Conservation (phyloP, 352 stramenopile genomes). For the Phytophthora uliginosa region DNA sequence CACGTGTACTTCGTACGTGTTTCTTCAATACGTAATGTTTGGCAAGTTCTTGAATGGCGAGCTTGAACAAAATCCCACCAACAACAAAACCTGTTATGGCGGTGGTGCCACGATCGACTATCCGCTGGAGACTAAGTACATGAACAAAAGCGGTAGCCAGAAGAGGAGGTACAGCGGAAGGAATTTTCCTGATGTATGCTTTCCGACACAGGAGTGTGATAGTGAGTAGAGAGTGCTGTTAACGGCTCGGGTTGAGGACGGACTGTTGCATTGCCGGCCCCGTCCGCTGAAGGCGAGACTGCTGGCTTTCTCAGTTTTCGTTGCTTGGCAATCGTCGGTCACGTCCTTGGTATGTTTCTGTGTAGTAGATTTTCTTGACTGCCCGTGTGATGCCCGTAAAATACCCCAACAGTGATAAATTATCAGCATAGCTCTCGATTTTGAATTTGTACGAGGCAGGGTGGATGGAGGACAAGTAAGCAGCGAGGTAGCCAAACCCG, state of each 20-base stretch:
- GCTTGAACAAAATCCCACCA: constrained; percentile 39
- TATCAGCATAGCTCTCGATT: constrained; percentile 21
- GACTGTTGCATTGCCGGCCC: neutral
- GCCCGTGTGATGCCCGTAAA: constrained; percentile 30
- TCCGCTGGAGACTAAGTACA: constrained; percentile 16
- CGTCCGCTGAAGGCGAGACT: too few species aligned
- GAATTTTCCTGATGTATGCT: constrained; percentile 7
- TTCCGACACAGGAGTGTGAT: neutral
- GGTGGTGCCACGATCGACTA: constrained; percentile 8
- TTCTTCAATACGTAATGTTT: constrained; percentile 36
- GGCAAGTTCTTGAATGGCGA: constrained; percentile 38
- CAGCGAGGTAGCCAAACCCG: constrained; percentile 4
- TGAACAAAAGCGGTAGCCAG: constrained; percentile 35
- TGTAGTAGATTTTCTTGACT: constrained; percentile 29
- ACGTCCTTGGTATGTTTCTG: constrained; percentile 22
- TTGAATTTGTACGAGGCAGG: constrained; percentile 15
- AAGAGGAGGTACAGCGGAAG: neutral
- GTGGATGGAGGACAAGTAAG: neutral
- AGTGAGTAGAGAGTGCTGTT: neutral
- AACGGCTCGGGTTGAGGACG: neutral
- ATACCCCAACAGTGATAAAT: constrained; percentile 9
- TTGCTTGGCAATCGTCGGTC: constrained; percentile 4
- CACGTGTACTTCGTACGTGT: constrained; percentile 31
- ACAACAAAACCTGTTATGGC: constrained; percentile 16
- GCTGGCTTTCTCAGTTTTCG: neutral